Evolutionary conservation across 2,329 filamentous ascomycete genomes (phyloP).

Genomic region (Arthrinium puccinioides): DNA sequence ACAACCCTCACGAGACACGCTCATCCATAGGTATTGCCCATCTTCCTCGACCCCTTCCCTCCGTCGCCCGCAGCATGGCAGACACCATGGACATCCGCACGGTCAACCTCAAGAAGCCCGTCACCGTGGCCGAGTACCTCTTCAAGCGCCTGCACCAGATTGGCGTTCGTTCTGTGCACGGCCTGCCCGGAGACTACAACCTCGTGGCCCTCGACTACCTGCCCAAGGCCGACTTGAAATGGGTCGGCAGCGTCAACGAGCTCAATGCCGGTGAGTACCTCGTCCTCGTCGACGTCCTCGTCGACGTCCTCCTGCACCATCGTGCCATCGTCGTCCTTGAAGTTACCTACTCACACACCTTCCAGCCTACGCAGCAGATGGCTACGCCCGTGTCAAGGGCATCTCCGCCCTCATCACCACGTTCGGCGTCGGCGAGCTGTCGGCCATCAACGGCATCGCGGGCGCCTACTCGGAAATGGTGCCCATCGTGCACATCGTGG

Average conservation of each 20-base stretch:
- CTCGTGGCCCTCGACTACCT: constrained; percentile 62
- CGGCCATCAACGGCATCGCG: constrained; percentile 65
- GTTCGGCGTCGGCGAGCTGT: constrained; percentile 70
- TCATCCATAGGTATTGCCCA: too few species aligned
- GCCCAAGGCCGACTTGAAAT: constrained; percentile 48
- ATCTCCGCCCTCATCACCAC: constrained; percentile 66
- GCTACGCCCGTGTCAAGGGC: constrained; percentile 67
- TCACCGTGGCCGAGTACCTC: constrained; percentile 61
- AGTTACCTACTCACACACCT: constrained; percentile 7
- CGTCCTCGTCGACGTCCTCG: not conserved
- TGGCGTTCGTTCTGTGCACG: constrained; percentile 58
- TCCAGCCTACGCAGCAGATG: constrained; percentile 69
- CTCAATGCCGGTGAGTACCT: constrained; percentile 58
- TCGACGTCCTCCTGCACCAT: not conserved
- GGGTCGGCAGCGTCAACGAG: constrained; percentile 66
- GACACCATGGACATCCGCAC: constrained; percentile 30
- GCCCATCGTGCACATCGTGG: constrained; percentile 56
- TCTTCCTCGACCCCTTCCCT: too few species aligned
- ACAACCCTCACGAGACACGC: too few species aligned
- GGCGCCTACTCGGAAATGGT: constrained; percentile 70
- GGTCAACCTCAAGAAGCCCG: constrained; percentile 36
- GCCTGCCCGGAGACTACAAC: constrained; percentile 69
- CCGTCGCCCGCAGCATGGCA: too few species aligned
- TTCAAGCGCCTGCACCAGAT: constrained; percentile 58
- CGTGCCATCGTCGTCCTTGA: not conserved